Conservation (phyloP, 106 monocot genomes). For the Narthecium ossifragum region DNA sequence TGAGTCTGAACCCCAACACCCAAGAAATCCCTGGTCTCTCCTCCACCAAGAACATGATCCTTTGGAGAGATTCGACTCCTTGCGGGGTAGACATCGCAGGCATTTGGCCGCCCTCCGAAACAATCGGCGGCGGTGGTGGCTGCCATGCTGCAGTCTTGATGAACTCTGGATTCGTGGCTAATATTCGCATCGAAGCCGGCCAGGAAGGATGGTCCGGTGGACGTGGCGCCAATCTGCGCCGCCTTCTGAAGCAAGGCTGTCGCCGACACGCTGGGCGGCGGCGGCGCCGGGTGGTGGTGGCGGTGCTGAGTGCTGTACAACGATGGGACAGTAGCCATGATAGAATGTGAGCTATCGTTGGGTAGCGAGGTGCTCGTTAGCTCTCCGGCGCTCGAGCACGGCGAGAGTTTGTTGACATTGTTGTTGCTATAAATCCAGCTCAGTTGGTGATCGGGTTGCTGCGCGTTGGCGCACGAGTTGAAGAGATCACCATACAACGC, state of each 20-base stretch:
- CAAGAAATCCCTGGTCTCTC: conserved; percentile 30
- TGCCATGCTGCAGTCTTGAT: too few species aligned
- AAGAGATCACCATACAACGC: conserved; percentile 20
- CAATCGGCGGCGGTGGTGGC: not conserved
- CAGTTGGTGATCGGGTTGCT: conserved; percentile 16
- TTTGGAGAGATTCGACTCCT: not conserved
- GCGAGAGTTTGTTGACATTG: conserved; percentile 18
- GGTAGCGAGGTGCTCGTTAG: conserved; percentile 6
- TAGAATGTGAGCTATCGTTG: conserved; percentile 8
- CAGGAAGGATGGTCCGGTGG: not conserved
- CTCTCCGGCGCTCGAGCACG: conserved; percentile 8
- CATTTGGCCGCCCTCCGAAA: not conserved
- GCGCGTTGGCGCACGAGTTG: conserved; percentile 13
- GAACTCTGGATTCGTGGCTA: too few species aligned
- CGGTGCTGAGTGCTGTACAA: conserved; percentile 28
- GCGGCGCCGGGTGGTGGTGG: not conserved
- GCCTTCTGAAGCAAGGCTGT: conserved; percentile 58
- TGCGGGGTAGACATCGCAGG: not conserved
- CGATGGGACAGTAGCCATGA: conserved; percentile 21
- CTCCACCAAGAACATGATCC: conserved; percentile 3
- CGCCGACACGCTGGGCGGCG: conserved; percentile 34
- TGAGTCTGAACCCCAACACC: conserved; percentile 24
- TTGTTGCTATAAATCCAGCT: conserved; percentile 33
- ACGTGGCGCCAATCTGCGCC: conserved; percentile 33
- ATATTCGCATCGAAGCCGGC: conserved; percentile 14